A percentile compares a stretch with the other conserved stretches of the same genome.
Evolutionary conservation across 495 filamentous ascomycete genomes (phyloP).

Genomic region (Hyaloscypha variabilis): DNA sequence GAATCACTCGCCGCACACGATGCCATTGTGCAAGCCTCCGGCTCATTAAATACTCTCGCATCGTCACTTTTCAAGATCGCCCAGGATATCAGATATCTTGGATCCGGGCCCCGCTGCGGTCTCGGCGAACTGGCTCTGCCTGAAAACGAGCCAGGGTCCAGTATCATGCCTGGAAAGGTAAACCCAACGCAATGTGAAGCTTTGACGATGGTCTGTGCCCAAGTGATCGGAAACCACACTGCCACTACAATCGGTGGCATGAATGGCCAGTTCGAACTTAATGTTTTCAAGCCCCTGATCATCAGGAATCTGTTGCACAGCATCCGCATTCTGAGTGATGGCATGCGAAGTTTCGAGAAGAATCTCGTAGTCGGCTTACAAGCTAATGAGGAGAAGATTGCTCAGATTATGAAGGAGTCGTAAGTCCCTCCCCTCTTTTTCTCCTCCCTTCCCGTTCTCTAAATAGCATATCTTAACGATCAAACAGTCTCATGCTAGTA

Average conservation of each 20-base stretch:
- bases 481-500: slow-evolving; percentile 86
- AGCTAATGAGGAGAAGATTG: slow-evolving; percentile 91
- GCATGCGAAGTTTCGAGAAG: slow-evolving; percentile 92
- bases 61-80: slow-evolving; percentile 96
- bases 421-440: slow-evolving; percentile 38
- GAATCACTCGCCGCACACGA: slow-evolving; percentile 98
- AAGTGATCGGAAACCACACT: slow-evolving; percentile 97
- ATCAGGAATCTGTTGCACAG: slow-evolving; percentile 95
- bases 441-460: not conserved
- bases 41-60: slow-evolving; percentile 91
- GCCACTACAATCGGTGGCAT: slow-evolving; percentile 91
- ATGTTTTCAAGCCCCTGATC: slow-evolving; percentile 97
- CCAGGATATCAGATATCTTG: slow-evolving; percentile 95
- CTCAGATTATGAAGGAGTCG: slow-evolving; percentile 83
- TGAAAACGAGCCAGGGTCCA: slow-evolving; percentile 96
- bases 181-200: slow-evolving; percentile 99
- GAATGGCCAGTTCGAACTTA: slow-evolving; percentile 98
- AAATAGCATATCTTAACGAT: not conserved
- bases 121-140: slow-evolving; percentile 90
- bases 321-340: slow-evolving; percentile 81
- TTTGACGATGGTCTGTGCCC: slow-evolving; percentile 94
- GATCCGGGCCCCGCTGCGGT: slow-evolving; percentile 93
- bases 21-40: slow-evolving; percentile 90
- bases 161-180: slow-evolving; percentile 99
- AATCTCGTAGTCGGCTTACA: slow-evolving; percentile 87